phyloP scores from a whole-genome alignment of 805 yeast genomes.

The Saccharomyces eubayanus region DNA sequence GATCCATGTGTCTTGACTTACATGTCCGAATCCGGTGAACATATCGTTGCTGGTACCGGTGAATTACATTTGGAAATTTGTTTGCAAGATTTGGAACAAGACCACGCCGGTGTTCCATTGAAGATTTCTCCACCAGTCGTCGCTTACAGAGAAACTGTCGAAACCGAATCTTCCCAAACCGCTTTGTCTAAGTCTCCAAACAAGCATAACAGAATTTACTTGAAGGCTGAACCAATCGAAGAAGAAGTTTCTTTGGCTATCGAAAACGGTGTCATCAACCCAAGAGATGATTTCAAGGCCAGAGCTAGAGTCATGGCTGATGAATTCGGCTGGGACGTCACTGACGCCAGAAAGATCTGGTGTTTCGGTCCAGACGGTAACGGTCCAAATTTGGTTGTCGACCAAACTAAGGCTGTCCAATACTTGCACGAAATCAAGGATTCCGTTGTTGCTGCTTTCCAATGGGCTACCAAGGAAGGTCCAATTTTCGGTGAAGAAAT shows the following conservation, averaged over 20 bases:
- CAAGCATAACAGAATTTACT: conserved; percentile 99
- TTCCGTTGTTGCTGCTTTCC: conserved; percentile 98
- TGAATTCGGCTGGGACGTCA: conserved; percentile 98
- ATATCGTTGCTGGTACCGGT: conserved; percentile 98
- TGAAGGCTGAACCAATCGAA: conserved; percentile 89
- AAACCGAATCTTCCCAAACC: conserved; percentile 82
- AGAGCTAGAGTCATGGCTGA: conserved; percentile 98
- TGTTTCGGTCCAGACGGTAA: conserved; percentile 99
- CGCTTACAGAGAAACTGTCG: conserved; percentile 96
- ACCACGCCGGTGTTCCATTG: conserved; percentile 98
- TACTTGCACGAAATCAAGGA: conserved; percentile 97
- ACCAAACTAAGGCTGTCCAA: conserved; percentile 99
- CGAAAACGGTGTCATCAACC: conserved; percentile 81
- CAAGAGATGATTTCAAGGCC: conserved; percentile 95
- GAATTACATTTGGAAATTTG: conserved; percentile 98
- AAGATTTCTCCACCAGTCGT: conserved; percentile 96
- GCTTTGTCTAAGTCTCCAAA: conserved; percentile 98
- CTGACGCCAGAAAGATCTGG: conserved; percentile 99
- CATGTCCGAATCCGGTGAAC: conserved; percentile 94
- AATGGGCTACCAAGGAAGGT: conserved; percentile 99
- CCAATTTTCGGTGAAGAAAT: conserved; percentile 92
- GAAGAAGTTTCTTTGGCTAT: conserved; percentile 89
- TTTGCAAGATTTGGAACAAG: conserved; percentile 87
- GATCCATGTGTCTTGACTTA: conserved; percentile 91
- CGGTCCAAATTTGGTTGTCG: conserved; percentile 97